Evolutionary conservation across 176 grass and related monocot genomes (phyloP), one percentile per base, ranked within the genome.

Genomic region (Lolium multiflorum): DNA sequence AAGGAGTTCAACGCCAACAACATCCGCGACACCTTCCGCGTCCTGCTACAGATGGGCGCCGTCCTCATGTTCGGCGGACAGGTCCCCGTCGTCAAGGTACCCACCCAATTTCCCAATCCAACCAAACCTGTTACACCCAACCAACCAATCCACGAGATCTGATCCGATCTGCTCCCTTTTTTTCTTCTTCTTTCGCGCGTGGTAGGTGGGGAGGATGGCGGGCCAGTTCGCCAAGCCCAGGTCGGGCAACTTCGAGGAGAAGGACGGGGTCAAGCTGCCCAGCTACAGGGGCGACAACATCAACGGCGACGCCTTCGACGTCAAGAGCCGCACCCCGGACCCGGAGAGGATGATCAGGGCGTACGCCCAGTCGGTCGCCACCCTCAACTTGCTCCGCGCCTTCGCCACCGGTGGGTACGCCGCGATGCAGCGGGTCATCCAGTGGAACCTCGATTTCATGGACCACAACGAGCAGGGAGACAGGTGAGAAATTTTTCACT

Each of bases 1-100:
- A 99, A 99, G 94, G 97, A 99, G 88, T 99, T 99, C 87, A 88
- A 99, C 86, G 94, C 94, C 10, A 99, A 93, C 80, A 99, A 99
- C 65, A 99, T 97, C 83, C 81, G 97, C 9, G 97, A 99, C 84
- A 99, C 97, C 48, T 99, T 99, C 93, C 88, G 95, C 55, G 85
- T 98, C 60, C 87, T 98, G 71, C 95, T 98, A 47, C 95, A 98
- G 95, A 98, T 98, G 95, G 84, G 93, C 91, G 95, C 82, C 41
- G 95, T 98, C 73, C 95, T 98, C 81, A 98, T 98, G 95, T 98
- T 98, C 89, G 95, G 95, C 47, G 93, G 93, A 14, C 97, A 98
- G 86, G 78, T 98, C 84, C 97, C 97, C 15, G 39, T 98, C 79
- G 85, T 98, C 78, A 96, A 94, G 97, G 97, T 98, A 94, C 25